A percentile compares a stretch with the other conserved stretches of the same genome.
These are phyloP conservation scores for Fusarium liriodendri DNA, from an alignment of 2,329 filamentous ascomycete species.

Conservation along the genomic window DNA sequence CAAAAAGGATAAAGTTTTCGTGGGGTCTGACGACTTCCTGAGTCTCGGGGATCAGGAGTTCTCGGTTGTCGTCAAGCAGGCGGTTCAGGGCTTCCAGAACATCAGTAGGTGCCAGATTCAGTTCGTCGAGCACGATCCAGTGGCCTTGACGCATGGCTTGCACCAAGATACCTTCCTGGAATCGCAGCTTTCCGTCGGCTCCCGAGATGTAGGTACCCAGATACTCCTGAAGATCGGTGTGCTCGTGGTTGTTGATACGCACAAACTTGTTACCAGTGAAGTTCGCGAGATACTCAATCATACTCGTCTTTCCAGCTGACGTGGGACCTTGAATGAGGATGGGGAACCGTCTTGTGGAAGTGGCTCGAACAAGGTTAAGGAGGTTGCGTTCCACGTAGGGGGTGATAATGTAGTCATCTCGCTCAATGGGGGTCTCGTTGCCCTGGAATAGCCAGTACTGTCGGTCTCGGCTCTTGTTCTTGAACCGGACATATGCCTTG, in stretches of 20 bases:
- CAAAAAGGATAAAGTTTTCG: slow-evolving; percentile 96
- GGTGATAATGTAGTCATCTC: slow-evolving; percentile 95
- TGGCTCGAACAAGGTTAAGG: slow-evolving; percentile 92
- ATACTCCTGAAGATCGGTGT: slow-evolving; percentile 98
- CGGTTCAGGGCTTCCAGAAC: slow-evolving; percentile 96
- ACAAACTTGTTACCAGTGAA: slow-evolving; percentile 97
- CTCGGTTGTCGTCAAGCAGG: slow-evolving; percentile 93
- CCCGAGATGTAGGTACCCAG: slow-evolving; percentile 93
- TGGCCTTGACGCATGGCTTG: slow-evolving; percentile 92
- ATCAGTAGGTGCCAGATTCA: slow-evolving; percentile 96
- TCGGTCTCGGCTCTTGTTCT: slow-evolving; percentile 69
- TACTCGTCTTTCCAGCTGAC: slow-evolving; percentile 97
- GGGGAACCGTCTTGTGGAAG: slow-evolving; percentile 90
- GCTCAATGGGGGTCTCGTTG: slow-evolving; percentile 69
- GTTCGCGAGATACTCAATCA: slow-evolving; percentile 99
- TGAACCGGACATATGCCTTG: slow-evolving; percentile 82
- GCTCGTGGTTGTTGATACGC: slow-evolving; percentile 99
- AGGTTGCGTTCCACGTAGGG: slow-evolving; percentile 95
- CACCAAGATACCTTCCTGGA: slow-evolving; percentile 94
- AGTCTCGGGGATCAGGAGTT: slow-evolving; percentile 95
- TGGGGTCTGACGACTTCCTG: slow-evolving; percentile 94
- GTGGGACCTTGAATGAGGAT: slow-evolving; percentile 97
- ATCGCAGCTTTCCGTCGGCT: slow-evolving; percentile 83
- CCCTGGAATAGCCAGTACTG: slow-evolving; percentile 94
- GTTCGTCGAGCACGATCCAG: slow-evolving; percentile 98